Conservation (phyloP, 345 rosid genomes). For the Populus euphratica region DNA sequence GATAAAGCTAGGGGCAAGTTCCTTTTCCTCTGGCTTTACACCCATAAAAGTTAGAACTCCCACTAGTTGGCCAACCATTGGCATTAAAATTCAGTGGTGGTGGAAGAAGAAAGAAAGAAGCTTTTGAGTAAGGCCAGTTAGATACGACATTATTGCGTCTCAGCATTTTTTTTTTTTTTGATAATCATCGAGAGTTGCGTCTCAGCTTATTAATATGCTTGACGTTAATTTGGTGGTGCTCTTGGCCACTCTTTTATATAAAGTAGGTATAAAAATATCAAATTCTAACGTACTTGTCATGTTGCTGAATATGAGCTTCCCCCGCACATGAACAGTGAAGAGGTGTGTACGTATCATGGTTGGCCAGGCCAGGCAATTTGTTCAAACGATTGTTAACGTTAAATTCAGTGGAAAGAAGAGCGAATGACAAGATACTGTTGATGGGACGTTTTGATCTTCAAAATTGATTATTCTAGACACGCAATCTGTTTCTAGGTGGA, state of each 20-base stretch:
- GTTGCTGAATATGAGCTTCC: slow-evolving; percentile 1
- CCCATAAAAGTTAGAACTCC: not conserved
- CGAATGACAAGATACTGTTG: not conserved
- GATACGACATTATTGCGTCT: not conserved
- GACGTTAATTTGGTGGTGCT: not conserved
- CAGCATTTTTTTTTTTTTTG: too few relatives aligned
- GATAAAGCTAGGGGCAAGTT: not conserved
- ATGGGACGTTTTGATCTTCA: not conserved
- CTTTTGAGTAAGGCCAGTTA: not conserved
- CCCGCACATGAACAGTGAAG: slow-evolving; percentile 19
- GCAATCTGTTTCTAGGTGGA: not conserved
- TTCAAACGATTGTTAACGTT: not conserved
- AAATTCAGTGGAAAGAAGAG: not conserved
- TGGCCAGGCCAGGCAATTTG: too few relatives aligned
- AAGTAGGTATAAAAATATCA: not conserved
- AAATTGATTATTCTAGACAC: not conserved
- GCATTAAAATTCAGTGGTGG: not conserved
- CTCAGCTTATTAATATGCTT: not conserved
- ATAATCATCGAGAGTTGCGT: too few relatives aligned
- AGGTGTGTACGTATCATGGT: not conserved
- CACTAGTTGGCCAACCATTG: not conserved
- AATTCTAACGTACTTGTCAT: not conserved
- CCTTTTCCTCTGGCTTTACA: not conserved
- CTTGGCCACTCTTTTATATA: not conserved
- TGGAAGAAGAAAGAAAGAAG: not conserved